Conservation (phyloP, 2,329 filamentous ascomycete genomes). For the Alternaria solani region DNA sequence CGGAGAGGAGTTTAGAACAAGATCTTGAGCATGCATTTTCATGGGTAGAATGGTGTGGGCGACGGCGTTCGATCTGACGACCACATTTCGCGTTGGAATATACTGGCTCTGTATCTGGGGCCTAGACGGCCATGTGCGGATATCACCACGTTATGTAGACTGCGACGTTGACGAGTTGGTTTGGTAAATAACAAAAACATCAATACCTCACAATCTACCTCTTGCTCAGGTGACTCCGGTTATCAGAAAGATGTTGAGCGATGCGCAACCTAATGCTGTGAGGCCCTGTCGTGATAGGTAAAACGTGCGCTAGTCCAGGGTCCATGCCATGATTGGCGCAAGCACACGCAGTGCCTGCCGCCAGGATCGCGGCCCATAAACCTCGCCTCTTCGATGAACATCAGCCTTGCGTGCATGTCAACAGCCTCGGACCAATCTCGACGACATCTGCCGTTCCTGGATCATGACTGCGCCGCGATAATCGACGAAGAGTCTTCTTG, state of each 20-base stretch:
- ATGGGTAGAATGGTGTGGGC: constrained; percentile 36
- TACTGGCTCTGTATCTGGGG: constrained; percentile 1
- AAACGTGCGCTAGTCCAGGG: constrained; percentile 14
- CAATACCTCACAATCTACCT: constrained; percentile 2
- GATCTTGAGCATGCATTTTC: constrained; percentile 37
- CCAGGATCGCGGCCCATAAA: constrained; percentile 11
- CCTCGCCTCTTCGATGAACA: constrained; percentile 18
- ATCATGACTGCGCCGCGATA: constrained; percentile 11
- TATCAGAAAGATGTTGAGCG: constrained; percentile 9
- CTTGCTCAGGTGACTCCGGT: neutral
- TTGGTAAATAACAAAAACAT: constrained; percentile 4
- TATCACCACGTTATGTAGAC: constrained; percentile 3
- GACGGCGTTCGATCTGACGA: constrained; percentile 28
- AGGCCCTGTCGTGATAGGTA: constrained; percentile 16
- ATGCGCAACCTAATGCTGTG: constrained; percentile 20
- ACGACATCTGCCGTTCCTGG: constrained; percentile 2
- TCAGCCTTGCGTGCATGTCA: constrained; percentile 6
- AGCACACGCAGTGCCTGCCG: constrained; percentile 11
- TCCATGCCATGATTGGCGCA: constrained; percentile 21
- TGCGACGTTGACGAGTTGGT: neutral
- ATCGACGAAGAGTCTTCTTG: neutral
- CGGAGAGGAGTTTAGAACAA: constrained; percentile 3
- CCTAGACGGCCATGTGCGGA: constrained; percentile 6
- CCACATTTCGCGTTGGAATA: constrained; percentile 2
- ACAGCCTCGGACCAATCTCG: neutral